phyloP scores from a whole-genome alignment of 306 rosid species.

The Comarum palustre region DNA sequence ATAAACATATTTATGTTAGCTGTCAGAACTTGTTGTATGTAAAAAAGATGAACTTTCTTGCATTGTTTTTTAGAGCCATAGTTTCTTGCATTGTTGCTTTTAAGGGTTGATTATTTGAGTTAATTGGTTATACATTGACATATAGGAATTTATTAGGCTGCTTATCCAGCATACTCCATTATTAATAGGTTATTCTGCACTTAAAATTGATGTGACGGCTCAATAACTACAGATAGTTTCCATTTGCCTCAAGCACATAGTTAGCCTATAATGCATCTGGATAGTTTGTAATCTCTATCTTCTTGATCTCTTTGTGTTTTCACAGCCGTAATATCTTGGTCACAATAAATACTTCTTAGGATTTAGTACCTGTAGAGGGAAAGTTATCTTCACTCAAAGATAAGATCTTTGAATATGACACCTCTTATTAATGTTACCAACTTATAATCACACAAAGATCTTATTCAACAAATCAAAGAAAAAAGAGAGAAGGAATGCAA shows the following conservation, averaged over 20 bases:
- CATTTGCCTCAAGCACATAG: not conserved
- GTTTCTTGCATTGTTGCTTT: too few species aligned
- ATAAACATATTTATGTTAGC: too few species aligned
- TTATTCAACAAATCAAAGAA: not conserved
- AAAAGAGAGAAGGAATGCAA: not conserved
- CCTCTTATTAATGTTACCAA: not conserved
- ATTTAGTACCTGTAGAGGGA: not conserved
- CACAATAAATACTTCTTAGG: not conserved
- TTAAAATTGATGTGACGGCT: not conserved
- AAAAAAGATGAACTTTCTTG: too few species aligned
- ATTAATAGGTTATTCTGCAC: not conserved
- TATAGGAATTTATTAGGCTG: not conserved
- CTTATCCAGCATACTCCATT: not conserved
- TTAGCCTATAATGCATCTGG: not conserved
- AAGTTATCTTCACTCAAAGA: not conserved
- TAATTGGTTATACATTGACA: not conserved
- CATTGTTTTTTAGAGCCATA: too few species aligned
- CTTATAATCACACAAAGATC: not conserved
- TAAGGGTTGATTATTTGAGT: too few species aligned
- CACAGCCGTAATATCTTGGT: not conserved
- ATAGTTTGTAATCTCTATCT: not conserved
- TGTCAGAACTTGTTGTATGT: too few species aligned
- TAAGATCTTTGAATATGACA: slow-evolving; percentile 2
- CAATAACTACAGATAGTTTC: not conserved
- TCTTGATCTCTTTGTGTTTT: not conserved